A percentile compares a stretch with the other conserved stretches of the same genome.
These are phyloP conservation scores for Parathielavia appendiculata DNA, from an alignment of 495 filamentous ascomycete genomes.

Conservation along the genomic window DNA sequence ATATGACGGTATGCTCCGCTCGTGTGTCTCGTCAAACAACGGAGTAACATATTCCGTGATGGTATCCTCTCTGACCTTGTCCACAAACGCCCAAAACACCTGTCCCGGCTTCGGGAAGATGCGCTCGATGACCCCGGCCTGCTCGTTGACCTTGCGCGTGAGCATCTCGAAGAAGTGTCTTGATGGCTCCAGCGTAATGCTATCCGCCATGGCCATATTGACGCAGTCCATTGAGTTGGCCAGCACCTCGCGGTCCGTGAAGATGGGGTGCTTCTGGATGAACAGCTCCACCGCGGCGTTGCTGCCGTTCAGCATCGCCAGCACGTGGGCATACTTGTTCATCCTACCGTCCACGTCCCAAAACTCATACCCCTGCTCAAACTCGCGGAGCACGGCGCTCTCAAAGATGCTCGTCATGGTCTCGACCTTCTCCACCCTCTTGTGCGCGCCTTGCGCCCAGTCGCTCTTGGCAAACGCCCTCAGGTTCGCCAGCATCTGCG, in stretches of 20 bases:
- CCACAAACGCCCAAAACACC: constrained; percentile 70
- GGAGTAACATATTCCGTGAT: constrained; percentile 81
- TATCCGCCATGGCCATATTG: constrained; percentile 54
- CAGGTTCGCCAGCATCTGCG: constrained; percentile 77
- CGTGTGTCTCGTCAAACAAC: constrained; percentile 85
- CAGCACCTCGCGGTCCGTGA: constrained; percentile 64
- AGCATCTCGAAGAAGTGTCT: constrained; percentile 74
- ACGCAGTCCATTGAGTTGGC: constrained; percentile 81
- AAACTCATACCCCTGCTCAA: constrained; percentile 85
- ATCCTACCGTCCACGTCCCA: constrained; percentile 85
- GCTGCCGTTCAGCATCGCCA: constrained; percentile 78
- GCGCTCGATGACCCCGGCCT: constrained; percentile 73
- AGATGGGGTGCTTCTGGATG: constrained; percentile 79
- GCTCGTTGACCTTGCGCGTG: constrained; percentile 70
- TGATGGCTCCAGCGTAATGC: constrained; percentile 69
- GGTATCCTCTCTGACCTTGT: constrained; percentile 78
- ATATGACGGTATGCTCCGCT: constrained; percentile 68
- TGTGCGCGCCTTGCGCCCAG: constrained; percentile 64
- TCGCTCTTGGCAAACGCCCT: constrained; percentile 74
- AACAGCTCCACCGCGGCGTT: constrained; percentile 73
- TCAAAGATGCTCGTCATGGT: constrained; percentile 82
- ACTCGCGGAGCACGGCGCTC: constrained; percentile 82
- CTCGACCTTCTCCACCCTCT: constrained; percentile 63
- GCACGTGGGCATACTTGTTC: constrained; percentile 80
- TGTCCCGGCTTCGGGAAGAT: constrained; percentile 75